phyloP scores from a whole-genome alignment of 2,329 filamentous ascomycete genomes.

The Fusarium sp. region DNA sequence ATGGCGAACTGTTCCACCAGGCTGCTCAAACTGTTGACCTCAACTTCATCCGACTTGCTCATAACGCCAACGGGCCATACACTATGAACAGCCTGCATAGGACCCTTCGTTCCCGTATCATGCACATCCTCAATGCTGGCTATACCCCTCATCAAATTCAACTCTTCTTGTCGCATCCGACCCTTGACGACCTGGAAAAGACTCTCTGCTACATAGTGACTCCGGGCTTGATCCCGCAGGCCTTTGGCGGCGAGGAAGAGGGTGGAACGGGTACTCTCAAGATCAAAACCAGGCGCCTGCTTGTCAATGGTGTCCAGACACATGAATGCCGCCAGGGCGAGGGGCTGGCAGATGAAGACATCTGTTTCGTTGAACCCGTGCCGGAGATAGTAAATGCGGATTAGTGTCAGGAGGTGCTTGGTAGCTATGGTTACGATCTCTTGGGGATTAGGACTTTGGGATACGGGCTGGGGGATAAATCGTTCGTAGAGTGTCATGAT shows the following conservation, averaged over 20 bases:
- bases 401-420: neutral
- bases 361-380: neutral
- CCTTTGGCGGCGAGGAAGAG: neutral
- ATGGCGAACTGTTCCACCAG: neutral
- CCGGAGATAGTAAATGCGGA: neutral
- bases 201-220: neutral
- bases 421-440: neutral
- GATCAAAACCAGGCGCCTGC: neutral
- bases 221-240: neutral
- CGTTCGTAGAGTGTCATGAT: neutral
- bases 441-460: neutral
- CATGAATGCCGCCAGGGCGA: neutral
- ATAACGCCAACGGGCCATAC: neutral
- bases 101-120: neutral
- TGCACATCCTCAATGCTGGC: neutral
- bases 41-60: neutral
- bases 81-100: neutral
- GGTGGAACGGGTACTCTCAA: neutral
- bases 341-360: neutral
- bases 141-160: neutral
- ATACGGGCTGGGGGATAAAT: neutral
- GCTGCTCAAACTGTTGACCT: neutral
- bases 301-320: neutral
- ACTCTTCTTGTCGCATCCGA: neutral
- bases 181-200: neutral